These are phyloP conservation scores for Talaromyces sp. DNA, from an alignment of 2,329 filamentous ascomycete species.

Conservation along the genomic window DNA sequence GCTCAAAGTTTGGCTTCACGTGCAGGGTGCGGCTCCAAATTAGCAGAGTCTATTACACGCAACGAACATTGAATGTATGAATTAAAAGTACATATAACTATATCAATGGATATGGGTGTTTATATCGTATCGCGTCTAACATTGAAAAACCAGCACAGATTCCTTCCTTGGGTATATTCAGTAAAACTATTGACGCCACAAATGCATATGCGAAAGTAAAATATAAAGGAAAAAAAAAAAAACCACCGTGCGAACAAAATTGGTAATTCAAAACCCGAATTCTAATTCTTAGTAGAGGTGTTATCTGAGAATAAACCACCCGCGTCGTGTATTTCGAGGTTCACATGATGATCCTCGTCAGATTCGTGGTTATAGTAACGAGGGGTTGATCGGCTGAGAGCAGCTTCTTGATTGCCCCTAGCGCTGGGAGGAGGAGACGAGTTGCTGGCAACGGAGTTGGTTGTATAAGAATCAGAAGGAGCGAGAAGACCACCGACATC, in stretches of 20 bases:
- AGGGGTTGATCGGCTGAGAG: slow-evolving; percentile 9
- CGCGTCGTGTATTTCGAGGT: slow-evolving; percentile 37
- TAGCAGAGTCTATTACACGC: neutral
- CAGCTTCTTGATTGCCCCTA: neutral
- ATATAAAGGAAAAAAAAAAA: neutral
- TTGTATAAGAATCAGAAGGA: slow-evolving; percentile 4
- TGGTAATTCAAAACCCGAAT: neutral
- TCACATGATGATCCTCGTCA: slow-evolving; percentile 12
- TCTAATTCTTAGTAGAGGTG: neutral
- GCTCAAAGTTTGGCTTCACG: too few relatives aligned
- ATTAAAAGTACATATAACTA: neutral
- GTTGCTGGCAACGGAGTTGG: neutral
- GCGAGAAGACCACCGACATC: slow-evolving; percentile 28
- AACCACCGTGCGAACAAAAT: neutral
- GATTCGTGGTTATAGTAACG: slow-evolving; percentile 18
- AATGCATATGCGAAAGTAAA: neutral
- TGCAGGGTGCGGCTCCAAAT: neutral
- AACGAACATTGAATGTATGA: neutral
- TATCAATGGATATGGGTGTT: neutral
- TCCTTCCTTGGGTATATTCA: neutral
- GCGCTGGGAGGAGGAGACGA: neutral
- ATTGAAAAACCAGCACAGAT: neutral
- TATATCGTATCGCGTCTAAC: neutral
- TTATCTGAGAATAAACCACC: slow-evolving; percentile 32
- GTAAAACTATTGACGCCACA: neutral